Conservation (phyloP, 257 asterid species). For the Eustoma russellianum region DNA sequence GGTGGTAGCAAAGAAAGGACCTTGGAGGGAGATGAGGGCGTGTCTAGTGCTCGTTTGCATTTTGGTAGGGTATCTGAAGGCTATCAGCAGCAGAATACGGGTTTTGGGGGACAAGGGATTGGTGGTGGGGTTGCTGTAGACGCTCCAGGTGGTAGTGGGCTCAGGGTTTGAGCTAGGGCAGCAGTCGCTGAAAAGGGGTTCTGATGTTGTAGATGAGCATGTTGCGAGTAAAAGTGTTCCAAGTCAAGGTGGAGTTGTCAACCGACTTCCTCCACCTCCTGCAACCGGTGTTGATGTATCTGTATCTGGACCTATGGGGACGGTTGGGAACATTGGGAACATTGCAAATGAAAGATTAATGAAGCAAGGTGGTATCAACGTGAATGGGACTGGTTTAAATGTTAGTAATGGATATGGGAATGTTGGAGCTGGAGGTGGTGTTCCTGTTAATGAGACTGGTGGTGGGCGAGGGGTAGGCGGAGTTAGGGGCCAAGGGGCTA, state of each 20-base stretch:
- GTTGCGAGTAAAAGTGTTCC: constrained; percentile 13
- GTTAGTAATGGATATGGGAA: constrained; percentile 16
- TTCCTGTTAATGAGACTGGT: constrained; percentile 8
- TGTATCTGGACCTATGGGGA: constrained; percentile 15
- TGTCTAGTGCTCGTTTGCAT: constrained; percentile 4
- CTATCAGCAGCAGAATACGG: constrained; percentile 23
- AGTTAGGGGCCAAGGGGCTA: constrained; percentile 43
- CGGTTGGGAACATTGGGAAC: constrained; percentile 11
- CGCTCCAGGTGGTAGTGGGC: constrained; percentile 17
- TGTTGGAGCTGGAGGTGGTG: constrained; percentile 14
- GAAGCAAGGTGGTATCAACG: constrained; percentile 23
- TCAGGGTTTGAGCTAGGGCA: constrained; percentile 29
- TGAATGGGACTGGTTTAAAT: constrained; percentile 12
- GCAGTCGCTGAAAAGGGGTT: constrained; percentile 15
- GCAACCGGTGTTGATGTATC: constrained; percentile 8
- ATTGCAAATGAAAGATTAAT: constrained; percentile 10
- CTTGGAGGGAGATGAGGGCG: constrained; percentile 22
- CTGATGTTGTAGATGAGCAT: constrained; percentile 11
- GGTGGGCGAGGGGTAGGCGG: constrained; percentile 42
- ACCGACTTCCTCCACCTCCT: constrained; percentile 16
- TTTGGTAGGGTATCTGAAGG: constrained; percentile 13
- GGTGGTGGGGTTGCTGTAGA: constrained; percentile 30
- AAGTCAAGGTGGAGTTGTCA: constrained; percentile 12
- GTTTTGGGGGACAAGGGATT: constrained; percentile 25
- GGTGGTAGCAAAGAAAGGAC: constrained; percentile 28